A percentile compares a stretch with the other conserved stretches of the same genome.
Conservation (phyloP, 1,284 basidiomycete genomes). For the Naganishia liquefaciens region DNA sequence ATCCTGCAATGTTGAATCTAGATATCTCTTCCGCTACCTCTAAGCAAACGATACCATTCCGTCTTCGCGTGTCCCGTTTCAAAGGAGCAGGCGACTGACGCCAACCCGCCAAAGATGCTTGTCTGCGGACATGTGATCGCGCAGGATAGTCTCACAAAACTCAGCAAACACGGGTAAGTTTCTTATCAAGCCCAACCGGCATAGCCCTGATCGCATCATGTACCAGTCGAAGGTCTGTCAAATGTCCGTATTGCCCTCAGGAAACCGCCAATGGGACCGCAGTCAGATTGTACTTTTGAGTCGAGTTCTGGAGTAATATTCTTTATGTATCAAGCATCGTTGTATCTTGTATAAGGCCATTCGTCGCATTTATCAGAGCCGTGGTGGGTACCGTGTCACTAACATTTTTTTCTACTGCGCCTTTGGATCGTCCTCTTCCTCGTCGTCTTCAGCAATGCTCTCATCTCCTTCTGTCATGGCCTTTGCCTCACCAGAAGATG, state of each 20-base stretch:
- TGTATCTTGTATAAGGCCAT: constrained; percentile 5
- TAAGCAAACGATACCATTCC: constrained; percentile 88
- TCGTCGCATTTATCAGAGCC: background rate
- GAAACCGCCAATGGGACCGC: constrained; percentile 47
- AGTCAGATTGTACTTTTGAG: constrained; percentile 50
- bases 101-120: constrained; percentile 98
- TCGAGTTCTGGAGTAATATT: background rate
- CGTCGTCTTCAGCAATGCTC: constrained; percentile 8
- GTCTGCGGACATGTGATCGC: constrained; percentile 91
- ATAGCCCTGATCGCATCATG: constrained; percentile 19
- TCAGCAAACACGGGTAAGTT: constrained; percentile 83
- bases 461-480: constrained; percentile 19
- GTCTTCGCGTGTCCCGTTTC: constrained; percentile 97
- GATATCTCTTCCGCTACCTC: constrained; percentile 90
- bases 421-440: background rate
- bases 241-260: constrained; percentile 54
- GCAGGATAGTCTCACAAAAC: constrained; percentile 79
- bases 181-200: background rate
- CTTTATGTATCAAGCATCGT: background rate
- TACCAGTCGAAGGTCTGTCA: constrained; percentile 45
- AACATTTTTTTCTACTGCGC: background rate
- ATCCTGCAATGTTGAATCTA: constrained; percentile 47
- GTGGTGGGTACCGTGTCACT: background rate
- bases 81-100: constrained; percentile 90
- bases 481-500: background rate